Evolutionary conservation across 2,329 filamentous ascomycete genomes (phyloP).

Genomic region (Phaeosphaeriaceae sp.): DNA sequence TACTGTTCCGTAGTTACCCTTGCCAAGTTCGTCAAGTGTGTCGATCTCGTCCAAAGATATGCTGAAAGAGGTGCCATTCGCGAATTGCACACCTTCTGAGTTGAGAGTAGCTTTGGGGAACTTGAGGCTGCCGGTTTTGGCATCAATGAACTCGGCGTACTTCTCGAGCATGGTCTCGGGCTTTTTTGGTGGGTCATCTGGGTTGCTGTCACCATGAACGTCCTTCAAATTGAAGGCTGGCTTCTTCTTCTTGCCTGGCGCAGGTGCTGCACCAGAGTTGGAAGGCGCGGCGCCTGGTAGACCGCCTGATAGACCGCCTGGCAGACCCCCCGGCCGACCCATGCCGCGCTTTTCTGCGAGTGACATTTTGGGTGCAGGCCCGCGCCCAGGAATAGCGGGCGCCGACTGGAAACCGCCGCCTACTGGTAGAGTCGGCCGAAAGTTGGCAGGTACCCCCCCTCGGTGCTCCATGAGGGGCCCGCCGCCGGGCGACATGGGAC

Average conservation of each 20-base stretch:
- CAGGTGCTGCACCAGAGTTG: constrained; percentile 44
- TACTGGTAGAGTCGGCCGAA: constrained; percentile 47
- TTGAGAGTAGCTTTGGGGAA: constrained; percentile 94
- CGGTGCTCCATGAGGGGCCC: constrained; percentile 33
- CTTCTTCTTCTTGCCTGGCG: constrained; percentile 47
- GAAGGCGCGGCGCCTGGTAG: constrained; percentile 54
- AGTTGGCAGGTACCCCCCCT: constrained; percentile 53
- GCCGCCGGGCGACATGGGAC: constrained; percentile 33
- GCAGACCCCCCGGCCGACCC: constrained; percentile 56
- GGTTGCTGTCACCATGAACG: constrained; percentile 49
- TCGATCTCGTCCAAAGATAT: constrained; percentile 97
- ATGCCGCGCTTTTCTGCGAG: constrained; percentile 72
- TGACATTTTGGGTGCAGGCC: constrained; percentile 62
- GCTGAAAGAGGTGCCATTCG: constrained; percentile 85
- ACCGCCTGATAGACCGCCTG: constrained; percentile 60
- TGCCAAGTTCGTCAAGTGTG: constrained; percentile 89
- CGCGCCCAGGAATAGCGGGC: constrained; percentile 56
- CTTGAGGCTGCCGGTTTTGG: constrained; percentile 87
- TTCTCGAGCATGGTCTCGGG: constrained; percentile 65
- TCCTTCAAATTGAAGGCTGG: constrained; percentile 54
- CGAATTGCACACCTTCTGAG: constrained; percentile 89
- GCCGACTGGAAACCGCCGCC: constrained; percentile 53
- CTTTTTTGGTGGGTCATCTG: constrained; percentile 36
- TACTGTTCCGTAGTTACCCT: constrained; percentile 97
- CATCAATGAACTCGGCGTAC: constrained; percentile 85